phyloP scores from a whole-genome alignment of 805 yeast species.

The Kluyveromyces starmeri region DNA sequence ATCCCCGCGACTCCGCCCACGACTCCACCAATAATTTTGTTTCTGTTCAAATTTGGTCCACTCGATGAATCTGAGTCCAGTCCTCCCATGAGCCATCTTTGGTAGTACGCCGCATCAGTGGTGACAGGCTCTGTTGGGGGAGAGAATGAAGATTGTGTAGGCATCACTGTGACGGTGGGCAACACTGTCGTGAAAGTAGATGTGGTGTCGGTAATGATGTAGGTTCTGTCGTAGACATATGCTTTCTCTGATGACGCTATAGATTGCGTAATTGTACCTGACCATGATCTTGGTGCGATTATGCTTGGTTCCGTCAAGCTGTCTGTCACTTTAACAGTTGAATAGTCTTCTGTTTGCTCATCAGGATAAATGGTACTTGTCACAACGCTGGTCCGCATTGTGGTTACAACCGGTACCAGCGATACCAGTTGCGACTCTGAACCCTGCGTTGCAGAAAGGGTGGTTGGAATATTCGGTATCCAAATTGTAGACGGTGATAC shows the following conservation, averaged over 20 bases:
- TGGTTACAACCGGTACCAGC: neutral
- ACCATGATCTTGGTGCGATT: neutral
- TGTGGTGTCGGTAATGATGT: constrained; percentile 13
- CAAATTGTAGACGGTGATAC: constrained; percentile 3
- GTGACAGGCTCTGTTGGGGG: constrained; percentile 17
- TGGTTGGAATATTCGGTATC: neutral
- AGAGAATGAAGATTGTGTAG: constrained; percentile 13
- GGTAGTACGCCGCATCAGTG: constrained; percentile 16
- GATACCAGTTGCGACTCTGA: no score
- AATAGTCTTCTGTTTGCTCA: neutral
- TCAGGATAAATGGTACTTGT: neutral
- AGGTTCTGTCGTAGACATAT: constrained; percentile 14
- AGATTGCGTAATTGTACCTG: constrained; percentile 1
- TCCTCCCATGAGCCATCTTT: constrained; percentile 18
- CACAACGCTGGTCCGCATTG: neutral
- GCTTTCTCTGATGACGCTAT: constrained; percentile 6
- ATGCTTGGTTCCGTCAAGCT: neutral
- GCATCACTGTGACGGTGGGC: constrained; percentile 13
- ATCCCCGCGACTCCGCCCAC: constrained; percentile 27
- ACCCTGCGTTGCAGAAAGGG: neutral
- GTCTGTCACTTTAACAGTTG: neutral
- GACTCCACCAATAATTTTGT: constrained; percentile 24
- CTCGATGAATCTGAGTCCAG: constrained; percentile 6
- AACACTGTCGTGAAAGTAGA: constrained; percentile 16
- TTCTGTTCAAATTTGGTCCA: constrained; percentile 6